These are phyloP conservation scores for Pseudogymnoascus sp. DNA, from an alignment of 2,329 filamentous ascomycete species.

Conservation along the genomic window DNA sequence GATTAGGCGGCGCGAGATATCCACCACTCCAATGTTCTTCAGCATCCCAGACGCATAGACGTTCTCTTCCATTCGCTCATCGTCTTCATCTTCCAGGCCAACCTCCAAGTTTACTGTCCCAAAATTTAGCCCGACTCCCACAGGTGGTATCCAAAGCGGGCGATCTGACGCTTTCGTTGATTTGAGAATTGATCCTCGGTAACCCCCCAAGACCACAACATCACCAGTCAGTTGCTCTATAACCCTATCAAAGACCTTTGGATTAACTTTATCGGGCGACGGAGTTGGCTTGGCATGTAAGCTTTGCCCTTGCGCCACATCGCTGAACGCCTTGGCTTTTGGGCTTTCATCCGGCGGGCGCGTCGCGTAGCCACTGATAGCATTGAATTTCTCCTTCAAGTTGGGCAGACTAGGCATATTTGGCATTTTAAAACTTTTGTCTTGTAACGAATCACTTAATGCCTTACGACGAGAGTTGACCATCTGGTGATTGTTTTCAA, in stretches of 20 bases:
- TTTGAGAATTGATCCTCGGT: slow-evolving; percentile 80
- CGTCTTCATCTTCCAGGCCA: slow-evolving; percentile 71
- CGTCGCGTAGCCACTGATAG: slow-evolving; percentile 15
- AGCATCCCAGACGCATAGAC: slow-evolving; percentile 83
- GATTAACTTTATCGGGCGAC: slow-evolving; percentile 35
- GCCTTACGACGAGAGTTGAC: slow-evolving; percentile 86
- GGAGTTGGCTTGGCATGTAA: not conserved
- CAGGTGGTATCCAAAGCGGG: slow-evolving; percentile 79
- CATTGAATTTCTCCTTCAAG: slow-evolving; percentile 12
- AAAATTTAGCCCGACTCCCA: slow-evolving; percentile 86
- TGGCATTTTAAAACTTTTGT: slow-evolving; percentile 70
- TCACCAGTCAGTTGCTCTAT: slow-evolving; percentile 71
- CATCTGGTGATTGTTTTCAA: slow-evolving; percentile 72
- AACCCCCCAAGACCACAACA: slow-evolving; percentile 81
- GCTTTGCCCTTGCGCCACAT: not conserved
- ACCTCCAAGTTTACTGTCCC: slow-evolving; percentile 88
- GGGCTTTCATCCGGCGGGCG: slow-evolving; percentile 4
- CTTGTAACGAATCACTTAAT: slow-evolving; percentile 78
- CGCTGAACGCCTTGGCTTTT: not conserved
- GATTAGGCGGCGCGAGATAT: slow-evolving; percentile 76
- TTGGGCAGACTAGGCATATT: slow-evolving; percentile 48
- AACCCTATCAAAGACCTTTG: slow-evolving; percentile 38
- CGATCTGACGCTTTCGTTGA: slow-evolving; percentile 74
- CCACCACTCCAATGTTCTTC: slow-evolving; percentile 84
- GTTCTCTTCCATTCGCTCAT: slow-evolving; percentile 72